A percentile compares a stretch with the other conserved stretches of the same genome.
Evolutionary conservation across 345 rosid genomes (phyloP).

Genomic region (Dovyalis caffra): DNA sequence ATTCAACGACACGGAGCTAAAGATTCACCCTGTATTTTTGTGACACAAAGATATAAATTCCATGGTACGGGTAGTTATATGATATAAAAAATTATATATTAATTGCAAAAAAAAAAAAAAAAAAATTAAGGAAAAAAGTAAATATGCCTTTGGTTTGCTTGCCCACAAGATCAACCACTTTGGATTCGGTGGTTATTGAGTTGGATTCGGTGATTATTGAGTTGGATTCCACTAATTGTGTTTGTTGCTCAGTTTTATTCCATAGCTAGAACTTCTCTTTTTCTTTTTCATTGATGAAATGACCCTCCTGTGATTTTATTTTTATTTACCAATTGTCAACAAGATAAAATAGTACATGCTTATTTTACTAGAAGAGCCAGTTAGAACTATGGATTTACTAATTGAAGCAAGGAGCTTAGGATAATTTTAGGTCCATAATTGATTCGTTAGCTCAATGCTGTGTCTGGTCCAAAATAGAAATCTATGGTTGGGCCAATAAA

Average conservation of each 20-base stretch:
- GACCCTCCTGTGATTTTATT: no score
- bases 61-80: background rate
- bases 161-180: slow-evolving; percentile 16
- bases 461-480: background rate
- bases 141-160: slow-evolving; percentile 4
- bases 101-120: background rate
- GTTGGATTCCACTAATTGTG: slow-evolving; percentile 22
- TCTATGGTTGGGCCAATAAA: background rate
- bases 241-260: background rate
- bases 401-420: no score
- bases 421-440: no score
- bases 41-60: background rate
- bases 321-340: background rate
- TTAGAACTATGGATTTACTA: background rate
- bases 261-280: background rate
- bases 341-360: background rate
- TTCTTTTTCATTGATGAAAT: background rate
- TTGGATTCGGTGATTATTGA: slow-evolving; percentile 25
- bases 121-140: no score
- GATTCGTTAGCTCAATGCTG: no score
- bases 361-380: background rate
- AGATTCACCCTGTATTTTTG: slow-evolving; percentile 11
- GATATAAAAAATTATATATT: no score
- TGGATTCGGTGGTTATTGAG: slow-evolving; percentile 26
- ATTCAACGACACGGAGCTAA: slow-evolving; percentile 18